A percentile compares a stretch with the other conserved stretches of the same genome.
Conservation (phyloP, 345 rosid species). For the Brassica juncea region DNA sequence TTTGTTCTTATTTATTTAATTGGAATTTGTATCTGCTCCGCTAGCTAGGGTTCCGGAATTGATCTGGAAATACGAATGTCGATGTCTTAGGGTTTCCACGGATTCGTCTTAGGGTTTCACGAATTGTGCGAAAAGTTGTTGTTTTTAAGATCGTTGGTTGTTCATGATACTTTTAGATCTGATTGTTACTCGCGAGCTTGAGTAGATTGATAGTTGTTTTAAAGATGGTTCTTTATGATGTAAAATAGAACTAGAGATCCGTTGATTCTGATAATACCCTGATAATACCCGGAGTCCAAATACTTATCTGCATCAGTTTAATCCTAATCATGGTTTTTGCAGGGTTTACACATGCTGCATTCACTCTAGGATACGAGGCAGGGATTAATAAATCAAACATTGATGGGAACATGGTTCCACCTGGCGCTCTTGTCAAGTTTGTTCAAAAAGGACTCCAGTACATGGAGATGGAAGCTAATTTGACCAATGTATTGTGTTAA, state of each 20-base stretch:
- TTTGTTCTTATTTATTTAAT: background rate
- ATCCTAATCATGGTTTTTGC: conserved; percentile 23
- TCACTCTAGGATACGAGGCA: conserved; percentile 92
- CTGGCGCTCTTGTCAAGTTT: conserved; percentile 85
- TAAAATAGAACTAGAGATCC: too few species aligned
- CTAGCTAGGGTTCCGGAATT: conserved; percentile 11
- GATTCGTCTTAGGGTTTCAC: background rate
- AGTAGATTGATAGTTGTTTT: too few species aligned
- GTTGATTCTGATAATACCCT: too few species aligned
- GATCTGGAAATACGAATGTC: conserved; percentile 15
- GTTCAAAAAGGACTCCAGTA: conserved; percentile 96
- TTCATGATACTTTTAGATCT: background rate
- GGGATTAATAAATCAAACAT: conserved; percentile 80
- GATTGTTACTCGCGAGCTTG: too few species aligned
- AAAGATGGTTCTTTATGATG: too few species aligned
- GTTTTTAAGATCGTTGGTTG: background rate
- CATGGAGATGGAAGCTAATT: conserved; percentile 97
- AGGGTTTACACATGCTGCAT: conserved; percentile 91
- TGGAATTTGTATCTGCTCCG: background rate
- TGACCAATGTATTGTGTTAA: conserved; percentile 73
- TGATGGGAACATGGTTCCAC: conserved; percentile 94
- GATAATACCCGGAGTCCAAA: too few species aligned
- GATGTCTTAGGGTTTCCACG: background rate
- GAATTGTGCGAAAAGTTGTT: background rate
- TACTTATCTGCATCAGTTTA: background rate